Evolutionary conservation across 1,284 basidiomycete genomes (phyloP).

Genomic region (Vanrija sp.): DNA sequence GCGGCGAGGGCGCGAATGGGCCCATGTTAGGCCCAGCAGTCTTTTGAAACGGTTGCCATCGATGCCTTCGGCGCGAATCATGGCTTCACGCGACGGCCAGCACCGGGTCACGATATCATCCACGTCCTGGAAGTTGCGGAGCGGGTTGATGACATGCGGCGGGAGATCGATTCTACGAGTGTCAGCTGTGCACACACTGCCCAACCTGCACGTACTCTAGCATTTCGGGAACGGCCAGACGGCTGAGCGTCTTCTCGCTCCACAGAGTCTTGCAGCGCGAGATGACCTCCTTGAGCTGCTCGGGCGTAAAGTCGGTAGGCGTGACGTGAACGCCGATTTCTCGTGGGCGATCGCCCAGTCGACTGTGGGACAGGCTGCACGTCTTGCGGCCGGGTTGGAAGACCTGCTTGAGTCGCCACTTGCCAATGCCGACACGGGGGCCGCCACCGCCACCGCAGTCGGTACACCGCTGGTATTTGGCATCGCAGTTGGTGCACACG

Average conservation of each 20-base stretch:
- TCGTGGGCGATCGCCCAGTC: conserved; percentile 41
- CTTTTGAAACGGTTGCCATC: conserved; percentile 42
- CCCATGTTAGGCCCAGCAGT: conserved; percentile 44
- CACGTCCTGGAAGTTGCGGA: conserved; percentile 41
- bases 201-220: conserved; percentile 34
- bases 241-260: conserved; percentile 44
- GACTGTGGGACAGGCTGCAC: conserved; percentile 48
- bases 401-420: conserved; percentile 52
- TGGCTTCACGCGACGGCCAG: conserved; percentile 45
- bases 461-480: conserved; percentile 38
- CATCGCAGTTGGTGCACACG: conserved; percentile 38
- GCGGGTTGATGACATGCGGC: conserved; percentile 31
- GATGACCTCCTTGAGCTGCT: conserved; percentile 46
- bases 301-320: conserved; percentile 40
- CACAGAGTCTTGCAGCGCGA: conserved; percentile 43
- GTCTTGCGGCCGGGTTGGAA: conserved; percentile 51
- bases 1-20: conserved; percentile 39
- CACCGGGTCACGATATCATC: conserved; percentile 40
- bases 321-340: conserved; percentile 47
- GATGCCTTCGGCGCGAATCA: conserved; percentile 39
- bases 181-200: neutral
- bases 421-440: conserved; percentile 49
- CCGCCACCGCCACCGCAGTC: conserved; percentile 49
- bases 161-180: conserved; percentile 37
- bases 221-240: conserved; percentile 49